phyloP scores from a whole-genome alignment of 345 rosid genomes.

The Jatropha curcas region DNA sequence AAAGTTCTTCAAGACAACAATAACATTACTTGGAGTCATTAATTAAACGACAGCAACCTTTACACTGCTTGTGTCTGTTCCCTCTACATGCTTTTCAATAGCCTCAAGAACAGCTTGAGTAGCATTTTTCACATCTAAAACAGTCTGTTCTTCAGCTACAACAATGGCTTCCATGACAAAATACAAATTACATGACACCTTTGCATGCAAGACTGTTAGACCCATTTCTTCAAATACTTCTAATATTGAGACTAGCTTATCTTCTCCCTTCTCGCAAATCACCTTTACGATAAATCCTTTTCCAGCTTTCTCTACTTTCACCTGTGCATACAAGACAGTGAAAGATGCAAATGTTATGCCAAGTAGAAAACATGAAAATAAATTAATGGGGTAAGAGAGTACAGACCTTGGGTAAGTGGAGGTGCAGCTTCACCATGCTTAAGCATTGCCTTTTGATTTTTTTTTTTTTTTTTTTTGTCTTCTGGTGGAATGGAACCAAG shows the following conservation, averaged over 20 bases:
- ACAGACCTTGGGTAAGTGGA: slow-evolving; percentile 49
- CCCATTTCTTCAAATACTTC: slow-evolving; percentile 75
- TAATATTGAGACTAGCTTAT: slow-evolving; percentile 52
- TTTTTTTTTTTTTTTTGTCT: slow-evolving; percentile 48
- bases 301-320: slow-evolving; percentile 63
- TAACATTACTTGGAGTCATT: not conserved
- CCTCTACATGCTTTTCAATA: slow-evolving; percentile 30
- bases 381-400: not conserved
- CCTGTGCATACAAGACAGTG: slow-evolving; percentile 21
- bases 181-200: slow-evolving; percentile 41
- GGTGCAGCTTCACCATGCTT: slow-evolving; percentile 29
- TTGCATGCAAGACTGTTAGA: slow-evolving; percentile 57
- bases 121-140: slow-evolving; percentile 36
- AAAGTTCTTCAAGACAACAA: not conserved
- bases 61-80: not conserved
- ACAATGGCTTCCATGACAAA: slow-evolving; percentile 76
- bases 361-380: not conserved
- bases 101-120: slow-evolving; percentile 50
- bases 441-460: slow-evolving; percentile 42
- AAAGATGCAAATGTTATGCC: too few relatives aligned
- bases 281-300: slow-evolving; percentile 49
- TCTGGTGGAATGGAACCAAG: too few relatives aligned
- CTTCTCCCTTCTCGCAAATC: slow-evolving; percentile 46
- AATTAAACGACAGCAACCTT: slow-evolving; percentile 6
- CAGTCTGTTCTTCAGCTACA: slow-evolving; percentile 38